Conservation (phyloP, 1,284 basidiomycete species). For the Cutaneotrichosporon arboriforme region DNA sequence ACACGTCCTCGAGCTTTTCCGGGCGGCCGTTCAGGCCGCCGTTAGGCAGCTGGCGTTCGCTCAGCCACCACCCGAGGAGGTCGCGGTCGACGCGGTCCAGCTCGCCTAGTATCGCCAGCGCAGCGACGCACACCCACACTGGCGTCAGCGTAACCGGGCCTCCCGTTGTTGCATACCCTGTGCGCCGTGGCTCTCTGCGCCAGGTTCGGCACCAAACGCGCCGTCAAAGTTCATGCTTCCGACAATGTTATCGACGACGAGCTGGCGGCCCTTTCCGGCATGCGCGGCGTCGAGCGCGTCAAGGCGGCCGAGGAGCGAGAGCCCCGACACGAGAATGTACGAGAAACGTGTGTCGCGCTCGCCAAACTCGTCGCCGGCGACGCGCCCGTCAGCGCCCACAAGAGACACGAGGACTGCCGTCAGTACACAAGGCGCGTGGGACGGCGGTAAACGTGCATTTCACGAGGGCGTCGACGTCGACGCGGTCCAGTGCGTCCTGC, state of each 20-base stretch:
- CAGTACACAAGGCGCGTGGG: neutral
- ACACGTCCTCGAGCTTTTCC: slow-evolving; percentile 95
- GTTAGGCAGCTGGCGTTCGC: slow-evolving; percentile 84
- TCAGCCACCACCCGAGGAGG: slow-evolving; percentile 82
- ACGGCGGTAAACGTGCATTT: slow-evolving; percentile 57
- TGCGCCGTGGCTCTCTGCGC: slow-evolving; percentile 86
- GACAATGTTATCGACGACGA: slow-evolving; percentile 66
- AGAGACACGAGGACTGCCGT: slow-evolving; percentile 69
- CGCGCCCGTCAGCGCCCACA: slow-evolving; percentile 73
- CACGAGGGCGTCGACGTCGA: slow-evolving; percentile 64
- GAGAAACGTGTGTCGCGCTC: slow-evolving; percentile 89
- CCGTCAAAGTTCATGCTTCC: slow-evolving; percentile 91
- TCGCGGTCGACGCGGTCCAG: slow-evolving; percentile 70
- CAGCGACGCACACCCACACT: slow-evolving; percentile 87
- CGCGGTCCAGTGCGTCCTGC: slow-evolving; percentile 68
- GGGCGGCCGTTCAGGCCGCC: slow-evolving; percentile 94
- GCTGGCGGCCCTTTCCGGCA: slow-evolving; percentile 52
- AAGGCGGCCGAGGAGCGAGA: slow-evolving; percentile 74
- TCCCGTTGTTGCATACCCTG: slow-evolving; percentile 59
- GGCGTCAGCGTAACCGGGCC: slow-evolving; percentile 5
- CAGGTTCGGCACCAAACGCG: slow-evolving; percentile 76
- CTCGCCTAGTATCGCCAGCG: slow-evolving; percentile 77
- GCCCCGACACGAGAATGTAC: slow-evolving; percentile 74
- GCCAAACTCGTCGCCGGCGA: slow-evolving; percentile 83
- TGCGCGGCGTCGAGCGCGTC: slow-evolving; percentile 52